Base-by-base conservation (phyloP, 345 rosid species). In the Eucalyptus rudis region DNA sequence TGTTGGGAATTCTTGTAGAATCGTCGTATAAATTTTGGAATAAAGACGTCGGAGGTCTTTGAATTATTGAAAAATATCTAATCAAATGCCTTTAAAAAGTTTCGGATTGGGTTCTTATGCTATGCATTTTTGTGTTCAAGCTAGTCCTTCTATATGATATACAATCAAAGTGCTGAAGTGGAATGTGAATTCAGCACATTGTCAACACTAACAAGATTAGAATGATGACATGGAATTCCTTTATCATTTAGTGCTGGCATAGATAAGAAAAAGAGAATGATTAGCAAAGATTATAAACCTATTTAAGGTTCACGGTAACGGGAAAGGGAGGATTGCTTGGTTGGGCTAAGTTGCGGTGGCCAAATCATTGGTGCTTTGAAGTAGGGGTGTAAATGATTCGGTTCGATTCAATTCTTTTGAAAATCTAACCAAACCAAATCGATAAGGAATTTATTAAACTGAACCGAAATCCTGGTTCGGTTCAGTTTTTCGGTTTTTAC, bases 281-380 rank as follows among this genome's bases (percentile, higher is more conserved):
- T 29, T 62, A 12, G 16, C 29, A 13, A 62, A 62, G 8, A 13
- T 62, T 0, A 2, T 29, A 3, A 29, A 62, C 68, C 17, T 4
- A 56, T 56, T 24, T 25, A 58, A 24, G 7, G 6, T 58, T 24
- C n/a, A 4, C 1, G 7, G n/a, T 25, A 58, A 1, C 1, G 3
- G 2, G 6, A 25, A 58, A 24, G n/a, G 13, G 0, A 4, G 29
- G 13, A 2, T 24, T 58, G n/a, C 29, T 25, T 5, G 1, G n/a
- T 25, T 58, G 29, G 64, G 27, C 13, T 3, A 0, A 13, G 29
- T 6, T 1, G 1, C 13, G 6, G 62, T 56, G 62, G 13, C 29
- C 62, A 58, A 11, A 58, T 58, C 29, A 10, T 58, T 10, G 6
- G n/a, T 58, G 64, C n/a, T 43, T 4, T 43, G 7, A 43, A 43